Evolutionary conservation across 169 alveolate species (phyloP), one percentile per base, ranked within the genome.

Genomic region (Plasmodium adleri): DNA sequence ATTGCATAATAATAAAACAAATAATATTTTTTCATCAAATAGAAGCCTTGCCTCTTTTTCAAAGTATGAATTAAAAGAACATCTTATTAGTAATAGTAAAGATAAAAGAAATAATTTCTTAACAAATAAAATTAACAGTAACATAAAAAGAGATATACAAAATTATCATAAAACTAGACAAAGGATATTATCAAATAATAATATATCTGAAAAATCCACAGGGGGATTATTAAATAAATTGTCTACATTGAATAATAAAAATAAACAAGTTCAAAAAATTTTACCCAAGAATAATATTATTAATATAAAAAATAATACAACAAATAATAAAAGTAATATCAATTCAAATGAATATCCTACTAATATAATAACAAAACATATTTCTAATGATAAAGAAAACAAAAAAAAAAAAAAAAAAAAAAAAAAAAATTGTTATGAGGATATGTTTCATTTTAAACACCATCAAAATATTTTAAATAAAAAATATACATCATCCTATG

Each of bases 31-130:
- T 45, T 24, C 20, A n/a, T 58, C 91, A 2, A 50, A 83, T 24
- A 67, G 91, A 22, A 83, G 91, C n/a, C 45, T n/a, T 62, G 56
- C 91, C 28, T 83, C 68, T 3, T 43, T 68, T 68, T 83, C 85
- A 12, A 83, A 83, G 13, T 83, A 68, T 49, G 72, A 67, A 15
- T 17, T 83, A 17, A 83, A 68, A 45, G 24, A 63, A 6, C 80
- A 83, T 50, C 71, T 83, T 4, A 83, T 83, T 54, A 68, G 72
- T n/a, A 83, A 68, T 17, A 83, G 43, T 60, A 83, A 58, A 20
- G 26, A 83, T 39, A 67, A 68, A 20, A 54, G 67, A 54, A 43
- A 70, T 58, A 39, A 39, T 39, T 39, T 39, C 10, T n/a, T 83
- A 67, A 68, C 91, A n/a, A 83, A 8, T 32, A 32, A 68, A 54